Evolutionary conservation across 2,329 filamentous ascomycete genomes (phyloP).

Genomic region (Alternaria postmessia): DNA sequence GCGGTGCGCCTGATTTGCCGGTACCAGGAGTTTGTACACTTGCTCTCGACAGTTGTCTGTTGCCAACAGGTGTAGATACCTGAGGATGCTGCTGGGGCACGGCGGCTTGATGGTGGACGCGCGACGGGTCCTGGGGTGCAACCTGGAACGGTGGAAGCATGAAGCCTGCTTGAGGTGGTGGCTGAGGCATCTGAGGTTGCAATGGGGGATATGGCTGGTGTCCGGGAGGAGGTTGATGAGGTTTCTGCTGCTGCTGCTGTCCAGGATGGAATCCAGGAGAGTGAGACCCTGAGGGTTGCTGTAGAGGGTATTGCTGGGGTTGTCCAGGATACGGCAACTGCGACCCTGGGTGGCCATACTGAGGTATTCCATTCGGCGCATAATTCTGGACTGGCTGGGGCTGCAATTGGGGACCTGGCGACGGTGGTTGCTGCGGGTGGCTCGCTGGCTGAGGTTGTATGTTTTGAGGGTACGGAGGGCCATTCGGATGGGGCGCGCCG

Average conservation of each 20-base stretch:
- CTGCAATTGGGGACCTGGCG: slow-evolving; percentile 44
- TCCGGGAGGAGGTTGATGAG: slow-evolving; percentile 43
- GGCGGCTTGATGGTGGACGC: slow-evolving; percentile 45
- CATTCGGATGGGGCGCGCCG: slow-evolving; percentile 44
- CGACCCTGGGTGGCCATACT: slow-evolving; percentile 36
- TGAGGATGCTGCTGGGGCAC: slow-evolving; percentile 37
- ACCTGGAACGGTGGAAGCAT: slow-evolving; percentile 60
- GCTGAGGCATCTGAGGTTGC: slow-evolving; percentile 44
- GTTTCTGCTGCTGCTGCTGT: slow-evolving; percentile 37
- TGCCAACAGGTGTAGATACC: slow-evolving; percentile 39
- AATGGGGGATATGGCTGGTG: slow-evolving; percentile 43
- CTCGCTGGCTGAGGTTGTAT: slow-evolving; percentile 32
- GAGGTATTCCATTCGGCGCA: slow-evolving; percentile 33
- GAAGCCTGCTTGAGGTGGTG: slow-evolving; percentile 54
- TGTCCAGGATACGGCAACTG: slow-evolving; percentile 41
- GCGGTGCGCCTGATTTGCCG: slow-evolving; percentile 26
- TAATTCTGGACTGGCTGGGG: slow-evolving; percentile 37
- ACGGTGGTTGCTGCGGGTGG: slow-evolving; percentile 26
- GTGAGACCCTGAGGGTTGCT: slow-evolving; percentile 38
- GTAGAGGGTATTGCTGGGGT: slow-evolving; percentile 36
- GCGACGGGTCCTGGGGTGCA: slow-evolving; percentile 54
- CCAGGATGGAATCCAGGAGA: slow-evolving; percentile 43
- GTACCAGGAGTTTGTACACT: slow-evolving; percentile 26
- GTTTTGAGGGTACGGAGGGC: slow-evolving; percentile 47
- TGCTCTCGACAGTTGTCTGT: slow-evolving; percentile 23